Evolutionary conservation across 257 asterid genomes (phyloP).

Genomic region (Oldenlandia corymbosa): DNA sequence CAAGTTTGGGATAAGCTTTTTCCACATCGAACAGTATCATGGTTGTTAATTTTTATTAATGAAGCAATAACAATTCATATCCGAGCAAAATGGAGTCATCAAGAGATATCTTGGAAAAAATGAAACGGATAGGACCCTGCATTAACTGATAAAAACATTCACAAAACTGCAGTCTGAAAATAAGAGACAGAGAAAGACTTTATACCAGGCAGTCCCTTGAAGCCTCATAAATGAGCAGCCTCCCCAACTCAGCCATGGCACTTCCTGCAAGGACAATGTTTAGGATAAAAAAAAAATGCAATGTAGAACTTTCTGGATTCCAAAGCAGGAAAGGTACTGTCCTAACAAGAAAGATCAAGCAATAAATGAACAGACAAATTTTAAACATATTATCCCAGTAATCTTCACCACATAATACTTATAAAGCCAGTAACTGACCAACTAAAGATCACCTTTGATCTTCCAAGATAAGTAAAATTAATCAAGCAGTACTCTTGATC

Average conservation of each 20-base stretch:
- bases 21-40: not conserved
- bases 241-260: slow-evolving; percentile 99
- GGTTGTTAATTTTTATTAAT: not conserved
- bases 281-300: not conserved
- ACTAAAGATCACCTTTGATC: too few species aligned
- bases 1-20: not conserved
- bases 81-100: not conserved
- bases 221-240: slow-evolving; percentile 88
- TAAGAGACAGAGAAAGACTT: not conserved
- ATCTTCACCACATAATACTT: too few species aligned
- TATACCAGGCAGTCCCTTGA: slow-evolving; percentile 86
- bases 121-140: not conserved
- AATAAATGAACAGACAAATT: not conserved
- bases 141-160: not conserved
- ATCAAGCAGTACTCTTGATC: too few species aligned
- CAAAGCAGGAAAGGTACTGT: too few species aligned
- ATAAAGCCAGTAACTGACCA: too few species aligned
- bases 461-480: too few species aligned
- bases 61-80: not conserved
- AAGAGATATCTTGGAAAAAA: not conserved
- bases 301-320: not conserved
- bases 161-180: not conserved
- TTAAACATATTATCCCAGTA: too few species aligned
- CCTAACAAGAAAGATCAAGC: not conserved
- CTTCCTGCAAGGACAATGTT: slow-evolving; percentile 37